Conservation (phyloP, 2,329 filamentous ascomycete genomes). For the Colletotrichum neosansevieriae region DNA sequence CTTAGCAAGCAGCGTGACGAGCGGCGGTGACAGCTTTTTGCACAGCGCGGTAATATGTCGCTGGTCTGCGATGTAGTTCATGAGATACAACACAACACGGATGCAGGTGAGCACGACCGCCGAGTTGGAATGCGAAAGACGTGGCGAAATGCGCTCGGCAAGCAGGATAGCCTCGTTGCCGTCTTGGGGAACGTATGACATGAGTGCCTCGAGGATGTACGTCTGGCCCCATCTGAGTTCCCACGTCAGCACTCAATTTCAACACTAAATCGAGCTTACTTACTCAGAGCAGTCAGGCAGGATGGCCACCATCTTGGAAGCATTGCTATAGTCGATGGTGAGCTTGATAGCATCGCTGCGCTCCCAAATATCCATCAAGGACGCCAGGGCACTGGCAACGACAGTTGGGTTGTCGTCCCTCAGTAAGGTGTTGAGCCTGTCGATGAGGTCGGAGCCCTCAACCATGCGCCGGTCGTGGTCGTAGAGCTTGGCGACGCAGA, state of each 20-base stretch:
- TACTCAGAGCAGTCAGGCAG: constrained; percentile 97
- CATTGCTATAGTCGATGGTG: constrained; percentile 97
- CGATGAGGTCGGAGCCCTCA: constrained; percentile 91
- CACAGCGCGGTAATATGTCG: constrained; percentile 89
- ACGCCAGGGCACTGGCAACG: constrained; percentile 90
- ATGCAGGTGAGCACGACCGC: constrained; percentile 97
- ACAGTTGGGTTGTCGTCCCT: constrained; percentile 98
- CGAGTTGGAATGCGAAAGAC: constrained; percentile 96
- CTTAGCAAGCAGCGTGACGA: constrained; percentile 95
- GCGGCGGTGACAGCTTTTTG: constrained; percentile 91
- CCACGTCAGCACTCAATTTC: constrained; percentile 23
- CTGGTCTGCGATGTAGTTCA: constrained; percentile 97
- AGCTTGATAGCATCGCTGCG: constrained; percentile 97
- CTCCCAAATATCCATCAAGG: constrained; percentile 98
- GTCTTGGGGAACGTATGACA: constrained; percentile 97
- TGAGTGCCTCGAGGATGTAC: constrained; percentile 96
- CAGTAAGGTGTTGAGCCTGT: constrained; percentile 87
- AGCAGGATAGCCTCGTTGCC: constrained; percentile 87
- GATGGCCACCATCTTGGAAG: constrained; percentile 98
- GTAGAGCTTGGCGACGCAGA: constrained; percentile 96
- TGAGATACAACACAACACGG: constrained; percentile 93
- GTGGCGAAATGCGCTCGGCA: constrained; percentile 94
- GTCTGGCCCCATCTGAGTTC: constrained; percentile 90
- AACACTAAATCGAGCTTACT: constrained; percentile 50
- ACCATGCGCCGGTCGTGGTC: constrained; percentile 94